Evolutionary conservation across 805 yeast genomes (phyloP).

Genomic region (Saccharomycopsis sp.): DNA sequence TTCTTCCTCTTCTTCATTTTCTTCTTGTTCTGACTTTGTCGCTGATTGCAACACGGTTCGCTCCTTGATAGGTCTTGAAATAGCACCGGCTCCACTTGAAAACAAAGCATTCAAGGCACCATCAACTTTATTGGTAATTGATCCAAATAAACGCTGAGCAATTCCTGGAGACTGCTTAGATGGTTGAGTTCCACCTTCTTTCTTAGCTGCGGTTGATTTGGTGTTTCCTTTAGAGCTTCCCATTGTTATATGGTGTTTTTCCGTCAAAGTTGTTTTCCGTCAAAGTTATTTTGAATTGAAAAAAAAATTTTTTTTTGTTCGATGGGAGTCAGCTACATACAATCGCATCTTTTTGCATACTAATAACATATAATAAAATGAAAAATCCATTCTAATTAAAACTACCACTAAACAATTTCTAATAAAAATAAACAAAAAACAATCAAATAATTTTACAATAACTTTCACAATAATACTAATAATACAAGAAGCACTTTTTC

Average conservation of each 20-base stretch:
- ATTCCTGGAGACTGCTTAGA: neutral
- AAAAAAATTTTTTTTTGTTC: no score
- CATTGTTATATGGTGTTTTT: no score
- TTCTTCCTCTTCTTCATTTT: slow-evolving; percentile 5
- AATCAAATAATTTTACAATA: no score
- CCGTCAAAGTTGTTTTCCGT: no score
- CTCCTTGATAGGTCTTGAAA: slow-evolving; percentile 32
- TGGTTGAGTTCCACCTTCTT: neutral
- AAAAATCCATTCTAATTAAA: neutral
- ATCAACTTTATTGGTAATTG: neutral
- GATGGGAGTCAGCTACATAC: no score
- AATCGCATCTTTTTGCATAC: neutral
- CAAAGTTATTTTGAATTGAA: no score
- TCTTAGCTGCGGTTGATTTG: neutral
- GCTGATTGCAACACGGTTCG: slow-evolving; percentile 29
- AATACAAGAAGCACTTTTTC: no score
- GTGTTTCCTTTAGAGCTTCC: neutral
- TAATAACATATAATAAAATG: no score
- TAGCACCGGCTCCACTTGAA: slow-evolving; percentile 18
- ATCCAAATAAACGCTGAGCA: neutral
- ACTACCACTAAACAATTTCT: no score
- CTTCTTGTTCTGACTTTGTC: slow-evolving; percentile 3
- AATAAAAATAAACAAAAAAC: no score
- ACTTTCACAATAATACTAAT: no score
- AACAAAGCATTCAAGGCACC: neutral